Evolutionary conservation across 805 yeast genomes (phyloP), one percentile per base, ranked within the genome.

Genomic region (Candida suzukii): DNA sequence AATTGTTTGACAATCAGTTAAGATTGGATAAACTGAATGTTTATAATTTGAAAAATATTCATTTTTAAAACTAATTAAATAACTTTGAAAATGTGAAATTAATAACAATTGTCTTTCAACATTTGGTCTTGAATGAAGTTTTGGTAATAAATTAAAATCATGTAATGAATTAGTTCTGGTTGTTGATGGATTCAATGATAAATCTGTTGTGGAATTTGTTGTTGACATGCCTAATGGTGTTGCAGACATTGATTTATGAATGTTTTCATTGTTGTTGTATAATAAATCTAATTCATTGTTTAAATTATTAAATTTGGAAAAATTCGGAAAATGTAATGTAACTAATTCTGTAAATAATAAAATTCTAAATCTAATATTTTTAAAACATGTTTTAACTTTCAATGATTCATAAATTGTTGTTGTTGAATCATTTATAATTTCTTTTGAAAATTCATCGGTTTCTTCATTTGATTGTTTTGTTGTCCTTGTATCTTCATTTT

Each of bases 1-100:
- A 14, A 47, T 41, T 21, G 46, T 39, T 5, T 32, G 35, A 33
- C 56, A 51, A 34, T 55, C 58, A 9, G 57, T 47, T 19, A 55
- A 38, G 7, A 47, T 37, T 4, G 58, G 57, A 24, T 46, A 45
- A 6, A 54, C 47, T 9, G 46, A 22, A 11, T 42, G 29, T 4
- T 35, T 38, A 29, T 44, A 49, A 22, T 42, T 34, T 14, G n/a
- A n/a, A 40, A 53, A 52, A 31, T 55, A 55, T 17, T 41, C 21
- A 12, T 19, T 31, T 33, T 47, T 49, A 24, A 55, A 31, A 25
- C 21, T 38, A 13, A 22, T 38, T 13, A 53, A 12, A 37, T 43
- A 35, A 26, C 30, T 38, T 5, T 28, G 39, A 12, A 37, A 13
- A 21, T 37, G 39, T 3, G 33, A 7, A 2, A n/a, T 3, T n/a